These are phyloP conservation scores for Linaria vulgaris DNA, from an alignment of 257 asterid species.

Conservation along the genomic window DNA sequence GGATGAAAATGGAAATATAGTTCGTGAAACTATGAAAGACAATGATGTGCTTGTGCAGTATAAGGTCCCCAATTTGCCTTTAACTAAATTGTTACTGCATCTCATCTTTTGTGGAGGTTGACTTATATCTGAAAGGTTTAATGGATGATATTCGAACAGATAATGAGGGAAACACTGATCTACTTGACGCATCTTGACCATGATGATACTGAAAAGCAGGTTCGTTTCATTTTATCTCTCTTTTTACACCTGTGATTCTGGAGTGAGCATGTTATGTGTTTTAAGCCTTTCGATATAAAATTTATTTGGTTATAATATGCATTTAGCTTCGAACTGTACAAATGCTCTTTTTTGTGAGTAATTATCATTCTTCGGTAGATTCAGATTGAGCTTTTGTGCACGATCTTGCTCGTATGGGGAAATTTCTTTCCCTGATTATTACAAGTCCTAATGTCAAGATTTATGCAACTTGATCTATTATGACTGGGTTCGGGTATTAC, in stretches of 20 bases:
- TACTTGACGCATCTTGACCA: conserved; percentile 98
- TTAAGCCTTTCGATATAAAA: neutral
- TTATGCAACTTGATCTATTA: neutral
- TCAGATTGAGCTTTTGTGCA: neutral
- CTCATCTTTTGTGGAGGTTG: conserved; percentile 12
- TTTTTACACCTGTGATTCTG: neutral
- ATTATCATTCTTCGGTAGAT: neutral
- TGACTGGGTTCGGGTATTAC: neutral
- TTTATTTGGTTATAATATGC: neutral
- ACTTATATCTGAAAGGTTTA: conserved; percentile 4
- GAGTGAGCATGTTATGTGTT: neutral
- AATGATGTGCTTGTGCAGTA: conserved; percentile 96
- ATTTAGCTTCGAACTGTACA: neutral
- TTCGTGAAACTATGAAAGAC: conserved; percentile 98
- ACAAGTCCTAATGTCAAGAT: neutral
- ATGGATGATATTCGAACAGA: conserved; percentile 48
- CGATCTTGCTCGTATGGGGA: neutral
- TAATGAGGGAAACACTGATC: conserved; percentile 97
- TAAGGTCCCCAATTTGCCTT: conserved; percentile 52
- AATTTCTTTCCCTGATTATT: neutral
- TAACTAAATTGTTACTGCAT: conserved; percentile 10
- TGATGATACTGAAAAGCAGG: conserved; percentile 97
- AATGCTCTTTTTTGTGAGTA: neutral
- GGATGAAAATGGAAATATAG: conserved; percentile 98
- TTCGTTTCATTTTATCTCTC: conserved; percentile 20